Evolutionary conservation across 2,329 filamentous ascomycete genomes (phyloP), one percentile per base, ranked within the genome.

Genomic region (Sclerotinia nivalis): DNA sequence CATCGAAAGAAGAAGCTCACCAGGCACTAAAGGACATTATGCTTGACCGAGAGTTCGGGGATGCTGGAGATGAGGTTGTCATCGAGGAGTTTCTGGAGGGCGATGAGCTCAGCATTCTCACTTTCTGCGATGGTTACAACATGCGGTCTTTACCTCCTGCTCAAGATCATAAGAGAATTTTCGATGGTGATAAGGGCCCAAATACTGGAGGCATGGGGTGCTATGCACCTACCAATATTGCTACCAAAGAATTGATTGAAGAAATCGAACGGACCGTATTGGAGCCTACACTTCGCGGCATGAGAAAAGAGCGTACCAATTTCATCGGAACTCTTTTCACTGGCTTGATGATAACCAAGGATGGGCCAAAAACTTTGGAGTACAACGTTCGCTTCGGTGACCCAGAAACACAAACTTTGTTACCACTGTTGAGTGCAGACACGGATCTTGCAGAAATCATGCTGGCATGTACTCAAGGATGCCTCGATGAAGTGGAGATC

Each of bases 151-250:
- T 98, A 13, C 95, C 95, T 7, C 91, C 96, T 0, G 95, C 95
- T 1, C 96, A 99, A 80, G 96, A 98, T 80, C 96, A 99, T 84
- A 98, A 99, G 86, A 88, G 93, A 72, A 93, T 96, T 73, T 92
- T 91, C 67, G 96, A 99, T 77, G 93, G 92, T 68, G 95, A 98
- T 78, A 86, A 88, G 64, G 96, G 96, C 1, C 92, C 93, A 50
- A 98, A 98, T 82, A 98, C 96, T 2, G 96, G 95, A 71, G 96
- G 96, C 54, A 98, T 98, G 96, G 96, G 96, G 66, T 97, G 93
- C 79, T 98, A 98, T 80, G 93, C 94, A 22, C 92, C 92, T n/a
- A 96, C 94, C 1, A 91, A 88, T 73, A 90, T 94, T 76, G 89
- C 91, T 43, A 91, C 90, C 18, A 83, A 83, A 66, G 88, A 90